Base-by-base conservation (phyloP, 768 basidiomycete genomes). In the Lepiota subincarnata region DNA sequence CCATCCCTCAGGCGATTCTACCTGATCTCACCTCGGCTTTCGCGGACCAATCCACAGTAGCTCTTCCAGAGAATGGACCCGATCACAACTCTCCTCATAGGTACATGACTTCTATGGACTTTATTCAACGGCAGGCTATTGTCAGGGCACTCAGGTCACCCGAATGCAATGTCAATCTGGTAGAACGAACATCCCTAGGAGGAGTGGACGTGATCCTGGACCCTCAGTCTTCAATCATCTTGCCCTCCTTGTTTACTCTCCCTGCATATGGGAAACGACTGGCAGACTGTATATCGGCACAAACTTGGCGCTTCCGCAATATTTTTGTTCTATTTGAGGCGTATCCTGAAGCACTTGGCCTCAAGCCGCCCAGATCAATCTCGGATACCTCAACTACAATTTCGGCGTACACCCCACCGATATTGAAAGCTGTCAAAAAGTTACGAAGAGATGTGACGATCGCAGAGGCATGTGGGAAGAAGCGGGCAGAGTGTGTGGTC, bases 141-240 rank as follows among this genome's bases (percentile, higher is more conserved):
- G 75, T 85, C 37, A 76, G 74, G 3, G 66, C 72, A 10, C 73
- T 92, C 20, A 68, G 71, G 14, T 71, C 74, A 10, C 62, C 59
- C 12, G 60, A 68, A 11, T 81, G 76, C 56, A 66, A 67, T 10
- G 69, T 89, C 19, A 74, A 79, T 24, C 74, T 91, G 11, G 74
- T 84, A 2, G 90, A 92, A 62, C 80, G 89, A 31, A 78, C 80
- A 11, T 65, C 68, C 46, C 74, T 90, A 2, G 73, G 68, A 47
- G 84, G 80, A 24, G 77, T 74, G 8, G 86, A 92, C 62, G 69
- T 92, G 26, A 79, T 90, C 55, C 58, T 89, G 16, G 87, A 89
- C 64, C 76, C 79, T 1, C 74, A 82, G 55, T 75, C 78, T 52
- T 80, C 82, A 3, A 66, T 87, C 19, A 59, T 87, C 24, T 79